Evolutionary conservation across 1,284 basidiomycete genomes (phyloP).

Genomic region (Apiotrichum sp.): DNA sequence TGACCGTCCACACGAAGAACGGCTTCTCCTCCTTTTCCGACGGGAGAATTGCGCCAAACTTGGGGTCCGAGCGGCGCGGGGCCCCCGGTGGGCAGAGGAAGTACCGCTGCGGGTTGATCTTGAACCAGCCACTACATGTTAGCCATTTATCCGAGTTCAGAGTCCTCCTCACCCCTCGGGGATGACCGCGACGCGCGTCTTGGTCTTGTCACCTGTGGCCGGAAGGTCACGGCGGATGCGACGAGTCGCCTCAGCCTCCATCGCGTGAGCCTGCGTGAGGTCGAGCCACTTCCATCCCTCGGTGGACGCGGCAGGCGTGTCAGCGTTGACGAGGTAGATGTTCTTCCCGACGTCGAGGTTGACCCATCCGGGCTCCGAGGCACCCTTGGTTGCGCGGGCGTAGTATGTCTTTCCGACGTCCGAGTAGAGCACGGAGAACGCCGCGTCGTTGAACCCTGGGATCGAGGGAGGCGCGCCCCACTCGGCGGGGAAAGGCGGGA

Average conservation of each 20-base stretch:
- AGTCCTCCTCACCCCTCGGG: conserved; percentile 10
- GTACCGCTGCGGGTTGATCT: conserved; percentile 7
- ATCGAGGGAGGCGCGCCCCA: conserved; percentile 23
- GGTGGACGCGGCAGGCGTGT: not conserved
- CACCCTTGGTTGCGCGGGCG: conserved; percentile 17
- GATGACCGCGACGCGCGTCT: conserved; percentile 13
- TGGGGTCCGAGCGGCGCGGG: not conserved
- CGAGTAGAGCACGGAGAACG: conserved; percentile 31
- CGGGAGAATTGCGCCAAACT: conserved; percentile 5
- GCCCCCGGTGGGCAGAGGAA: not conserved
- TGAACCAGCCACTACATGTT: conserved; percentile 1
- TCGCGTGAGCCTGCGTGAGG: not conserved
- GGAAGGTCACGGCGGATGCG: conserved; percentile 3
- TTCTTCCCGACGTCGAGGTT: not conserved
- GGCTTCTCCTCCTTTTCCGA: not conserved
- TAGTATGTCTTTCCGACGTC: conserved; percentile 35
- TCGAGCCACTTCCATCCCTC: conserved; percentile 11
- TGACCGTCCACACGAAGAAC: conserved; percentile 5
- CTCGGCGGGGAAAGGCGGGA: conserved; percentile 20
- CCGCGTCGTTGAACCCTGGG: conserved; percentile 1
- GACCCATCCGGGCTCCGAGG: conserved; percentile 7
- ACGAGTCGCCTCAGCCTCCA: not conserved
- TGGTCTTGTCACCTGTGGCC: conserved; percentile 4
- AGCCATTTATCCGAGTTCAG: not conserved
- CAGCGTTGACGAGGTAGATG: not conserved